Conservation (phyloP, 495 filamentous ascomycete species). For the Penicillium ochrochloron region DNA sequence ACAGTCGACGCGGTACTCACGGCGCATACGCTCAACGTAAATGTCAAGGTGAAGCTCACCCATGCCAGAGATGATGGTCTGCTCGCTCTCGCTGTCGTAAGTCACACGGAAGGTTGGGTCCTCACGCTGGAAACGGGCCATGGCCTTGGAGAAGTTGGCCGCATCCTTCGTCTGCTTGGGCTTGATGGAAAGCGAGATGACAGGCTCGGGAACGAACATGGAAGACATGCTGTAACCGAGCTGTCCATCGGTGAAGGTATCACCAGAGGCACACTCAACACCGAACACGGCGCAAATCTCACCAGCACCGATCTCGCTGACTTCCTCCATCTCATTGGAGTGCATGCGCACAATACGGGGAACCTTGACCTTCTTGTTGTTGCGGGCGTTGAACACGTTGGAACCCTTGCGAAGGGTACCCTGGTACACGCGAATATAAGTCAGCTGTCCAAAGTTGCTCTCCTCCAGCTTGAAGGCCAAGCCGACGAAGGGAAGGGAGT, state of each 20-base stretch:
- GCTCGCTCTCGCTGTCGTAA: slow-evolving; percentile 85
- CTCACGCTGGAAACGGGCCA: slow-evolving; percentile 98
- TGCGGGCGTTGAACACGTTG: slow-evolving; percentile 91
- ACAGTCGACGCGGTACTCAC: slow-evolving; percentile 96
- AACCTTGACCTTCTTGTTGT: slow-evolving; percentile 93
- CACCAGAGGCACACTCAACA: slow-evolving; percentile 96
- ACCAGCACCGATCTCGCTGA: slow-evolving; percentile 86
- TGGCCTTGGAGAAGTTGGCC: slow-evolving; percentile 96
- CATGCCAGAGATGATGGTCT: slow-evolving; percentile 99
- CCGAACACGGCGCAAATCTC: slow-evolving; percentile 99
- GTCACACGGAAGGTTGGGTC: slow-evolving; percentile 97
- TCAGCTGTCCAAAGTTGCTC: slow-evolving; percentile 97
- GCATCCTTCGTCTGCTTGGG: slow-evolving; percentile 93
- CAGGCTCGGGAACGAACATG: slow-evolving; percentile 98
- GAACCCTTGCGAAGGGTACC: slow-evolving; percentile 85
- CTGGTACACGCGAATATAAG: slow-evolving; percentile 98
- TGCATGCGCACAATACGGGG: slow-evolving; percentile 99
- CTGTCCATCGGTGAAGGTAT: slow-evolving; percentile 95
- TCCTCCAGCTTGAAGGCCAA: slow-evolving; percentile 99
- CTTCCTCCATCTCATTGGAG: slow-evolving; percentile 99
- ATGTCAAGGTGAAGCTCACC: slow-evolving; percentile 96
- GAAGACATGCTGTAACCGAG: slow-evolving; percentile 96
- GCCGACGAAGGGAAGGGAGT: slow-evolving; percentile 90
- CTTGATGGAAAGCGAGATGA: slow-evolving; percentile 97
- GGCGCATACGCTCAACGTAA: slow-evolving; percentile 97